Evolutionary conservation across 257 asterid genomes (phyloP).

Genomic region (Penstemon davidsonii): DNA sequence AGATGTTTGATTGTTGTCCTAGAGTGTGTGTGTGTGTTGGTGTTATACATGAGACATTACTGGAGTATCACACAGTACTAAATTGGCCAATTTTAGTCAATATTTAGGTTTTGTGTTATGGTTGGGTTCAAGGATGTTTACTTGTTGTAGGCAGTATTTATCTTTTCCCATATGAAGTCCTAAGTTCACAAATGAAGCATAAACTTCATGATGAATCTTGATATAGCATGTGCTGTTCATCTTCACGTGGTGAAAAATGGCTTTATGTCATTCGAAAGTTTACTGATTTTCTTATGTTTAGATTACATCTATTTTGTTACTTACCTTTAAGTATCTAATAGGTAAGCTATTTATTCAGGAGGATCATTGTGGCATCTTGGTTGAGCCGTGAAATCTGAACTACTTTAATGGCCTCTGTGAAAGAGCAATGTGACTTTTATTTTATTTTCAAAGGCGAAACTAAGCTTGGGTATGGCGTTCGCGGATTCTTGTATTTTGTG

Average conservation of each 20-base stretch:
- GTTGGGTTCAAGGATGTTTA: constrained; percentile 1
- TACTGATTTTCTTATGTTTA: constrained; percentile 20
- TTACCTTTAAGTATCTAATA: constrained; percentile 16
- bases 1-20: not conserved
- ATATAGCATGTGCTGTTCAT: not conserved
- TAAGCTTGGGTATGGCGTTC: constrained; percentile 46
- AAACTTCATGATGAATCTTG: not conserved
- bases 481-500: constrained; percentile 59
- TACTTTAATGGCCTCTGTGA: constrained; percentile 27
- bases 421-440: constrained; percentile 50
- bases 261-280: constrained; percentile 1
- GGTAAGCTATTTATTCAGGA: constrained; percentile 16
- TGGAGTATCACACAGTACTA: constrained; percentile 16
- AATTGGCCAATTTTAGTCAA: not conserved
- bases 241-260: constrained; percentile 8
- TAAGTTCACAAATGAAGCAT: not conserved
- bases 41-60: constrained; percentile 2
- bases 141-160: not conserved
- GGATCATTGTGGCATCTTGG: constrained; percentile 22
- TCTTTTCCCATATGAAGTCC: constrained; percentile 9
- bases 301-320: not conserved
- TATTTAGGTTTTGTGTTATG: not conserved
- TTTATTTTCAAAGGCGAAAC: constrained; percentile 54
- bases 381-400: constrained; percentile 32
- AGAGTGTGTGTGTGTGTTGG: not conserved